These are phyloP conservation scores for Haplosporangium gracile DNA, from an alignment of 192 early-diverging fungal genomes.

Conservation along the genomic window DNA sequence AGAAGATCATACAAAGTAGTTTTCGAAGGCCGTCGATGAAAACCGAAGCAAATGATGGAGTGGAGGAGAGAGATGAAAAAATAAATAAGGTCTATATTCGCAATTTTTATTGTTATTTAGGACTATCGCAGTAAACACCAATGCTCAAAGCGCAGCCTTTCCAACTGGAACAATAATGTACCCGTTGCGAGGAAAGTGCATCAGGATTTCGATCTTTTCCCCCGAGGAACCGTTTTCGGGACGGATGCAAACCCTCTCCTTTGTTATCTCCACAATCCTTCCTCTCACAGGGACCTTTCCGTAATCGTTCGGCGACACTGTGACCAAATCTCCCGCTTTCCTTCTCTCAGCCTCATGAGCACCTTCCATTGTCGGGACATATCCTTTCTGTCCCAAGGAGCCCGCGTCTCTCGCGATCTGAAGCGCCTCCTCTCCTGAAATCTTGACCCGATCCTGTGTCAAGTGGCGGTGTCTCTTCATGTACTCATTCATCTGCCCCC, in stretches of 20 bases:
- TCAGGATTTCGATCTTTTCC: conserved; percentile 23
- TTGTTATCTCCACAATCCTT: conserved; percentile 31
- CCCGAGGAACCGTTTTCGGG: conserved; percentile 20
- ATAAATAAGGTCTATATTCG: not conserved
- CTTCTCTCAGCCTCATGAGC: conserved; percentile 5
- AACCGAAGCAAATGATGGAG: too few relatives aligned
- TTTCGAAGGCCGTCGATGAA: too few relatives aligned
- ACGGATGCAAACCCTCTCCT: conserved; percentile 13
- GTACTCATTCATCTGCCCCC: conserved; percentile 37
- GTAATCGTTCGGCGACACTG: conserved; percentile 56
- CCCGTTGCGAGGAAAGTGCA: conserved; percentile 46
- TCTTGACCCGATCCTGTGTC: conserved; percentile 31
- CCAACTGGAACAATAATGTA: conserved; percentile 27
- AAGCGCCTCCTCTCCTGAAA: conserved; percentile 48
- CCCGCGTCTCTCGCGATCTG: conserved; percentile 34
- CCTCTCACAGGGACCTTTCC: conserved; percentile 56
- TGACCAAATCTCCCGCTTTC: conserved; percentile 34
- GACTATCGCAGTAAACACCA: not conserved
- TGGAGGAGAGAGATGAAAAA: too few relatives aligned
- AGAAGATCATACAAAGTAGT: too few relatives aligned
- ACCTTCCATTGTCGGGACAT: not conserved
- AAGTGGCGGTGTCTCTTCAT: conserved; percentile 26
- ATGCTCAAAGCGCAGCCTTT: conserved; percentile 18
- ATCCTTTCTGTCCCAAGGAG: not conserved
- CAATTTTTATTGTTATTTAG: not conserved